Conservation (phyloP, 2,329 filamentous ascomycete genomes). For the Penicillium sp. region DNA sequence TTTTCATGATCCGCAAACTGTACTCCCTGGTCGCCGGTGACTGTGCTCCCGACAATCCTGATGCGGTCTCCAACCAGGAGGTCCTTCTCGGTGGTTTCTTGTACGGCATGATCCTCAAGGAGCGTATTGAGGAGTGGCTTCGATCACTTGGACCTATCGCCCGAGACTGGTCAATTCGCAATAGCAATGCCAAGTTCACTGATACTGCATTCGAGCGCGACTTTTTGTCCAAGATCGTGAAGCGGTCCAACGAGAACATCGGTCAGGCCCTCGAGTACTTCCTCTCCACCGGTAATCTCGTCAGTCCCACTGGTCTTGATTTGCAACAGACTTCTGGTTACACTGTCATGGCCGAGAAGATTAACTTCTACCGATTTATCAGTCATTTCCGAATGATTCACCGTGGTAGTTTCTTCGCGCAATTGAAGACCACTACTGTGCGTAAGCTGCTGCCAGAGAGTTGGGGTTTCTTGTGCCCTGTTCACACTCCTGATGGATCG, state of each 20-base stretch:
- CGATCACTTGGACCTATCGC: slow-evolving; percentile 58
- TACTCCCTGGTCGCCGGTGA: slow-evolving; percentile 92
- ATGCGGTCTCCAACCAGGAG: slow-evolving; percentile 95
- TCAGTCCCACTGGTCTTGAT: slow-evolving; percentile 88
- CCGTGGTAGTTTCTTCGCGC: slow-evolving; percentile 96
- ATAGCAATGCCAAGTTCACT: slow-evolving; percentile 61
- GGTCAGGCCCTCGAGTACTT: slow-evolving; percentile 91
- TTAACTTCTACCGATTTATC: slow-evolving; percentile 98
- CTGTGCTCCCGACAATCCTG: slow-evolving; percentile 90
- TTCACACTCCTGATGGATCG: slow-evolving; percentile 94
- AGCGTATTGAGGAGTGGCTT: slow-evolving; percentile 87
- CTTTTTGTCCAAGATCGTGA: slow-evolving; percentile 75
- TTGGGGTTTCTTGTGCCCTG: slow-evolving; percentile 96
- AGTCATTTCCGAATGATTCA: slow-evolving; percentile 99
- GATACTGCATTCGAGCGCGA: slow-evolving; percentile 76
- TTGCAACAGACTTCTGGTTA: slow-evolving; percentile 93
- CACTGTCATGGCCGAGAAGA: slow-evolving; percentile 95
- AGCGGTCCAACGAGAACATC: slow-evolving; percentile 81
- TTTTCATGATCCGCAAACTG: slow-evolving; percentile 96
- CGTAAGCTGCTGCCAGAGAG: slow-evolving; percentile 93
- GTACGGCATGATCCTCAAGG: slow-evolving; percentile 94
- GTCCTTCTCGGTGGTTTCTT: slow-evolving; percentile 89
- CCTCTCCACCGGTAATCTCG: slow-evolving; percentile 89
- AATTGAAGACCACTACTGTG: slow-evolving; percentile 95
- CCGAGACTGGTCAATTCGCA: slow-evolving; percentile 56